Conservation (phyloP, 257 asterid species). For the Galeopsis tetrahit region DNA sequence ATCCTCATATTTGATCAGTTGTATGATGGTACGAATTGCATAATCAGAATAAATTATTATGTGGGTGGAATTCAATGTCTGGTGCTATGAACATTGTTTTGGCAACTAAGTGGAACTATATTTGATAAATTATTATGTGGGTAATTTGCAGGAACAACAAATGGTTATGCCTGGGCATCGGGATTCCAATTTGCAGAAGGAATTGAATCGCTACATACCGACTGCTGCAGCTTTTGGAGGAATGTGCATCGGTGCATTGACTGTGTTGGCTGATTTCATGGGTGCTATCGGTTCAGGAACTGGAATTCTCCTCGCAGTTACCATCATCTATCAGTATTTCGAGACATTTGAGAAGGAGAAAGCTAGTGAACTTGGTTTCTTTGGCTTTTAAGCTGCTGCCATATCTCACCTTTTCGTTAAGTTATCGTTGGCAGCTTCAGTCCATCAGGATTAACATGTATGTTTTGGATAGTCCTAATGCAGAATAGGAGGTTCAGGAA, state of each 20-base stretch:
- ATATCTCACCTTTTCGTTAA: neutral
- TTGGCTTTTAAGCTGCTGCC: constrained; percentile 53
- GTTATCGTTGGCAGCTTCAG: neutral
- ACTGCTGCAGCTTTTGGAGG: constrained; percentile 86
- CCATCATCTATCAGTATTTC: constrained; percentile 74
- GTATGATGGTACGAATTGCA: neutral
- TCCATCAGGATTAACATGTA: neutral
- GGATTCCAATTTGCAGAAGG: constrained; percentile 69
- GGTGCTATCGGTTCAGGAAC: constrained; percentile 85
- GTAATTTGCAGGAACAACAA: constrained; percentile 71
- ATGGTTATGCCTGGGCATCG: constrained; percentile 87
- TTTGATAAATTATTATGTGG: neutral
- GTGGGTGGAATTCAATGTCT: constrained; percentile 10
- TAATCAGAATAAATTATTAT: neutral
- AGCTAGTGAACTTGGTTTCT: constrained; percentile 74
- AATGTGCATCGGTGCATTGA: constrained; percentile 73
- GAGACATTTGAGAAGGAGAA: constrained; percentile 84
- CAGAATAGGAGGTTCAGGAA: neutral
- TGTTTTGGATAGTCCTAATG: constrained; percentile 12
- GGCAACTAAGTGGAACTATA: neutral
- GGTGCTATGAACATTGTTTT: neutral
- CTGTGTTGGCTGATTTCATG: constrained; percentile 74
- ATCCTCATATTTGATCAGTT: neutral
- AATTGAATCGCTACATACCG: constrained; percentile 69
- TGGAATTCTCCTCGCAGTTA: constrained; percentile 72